Evolutionary conservation across 2,329 filamentous ascomycete species (phyloP).

Genomic region (Pseudogymnoascus sp.): DNA sequence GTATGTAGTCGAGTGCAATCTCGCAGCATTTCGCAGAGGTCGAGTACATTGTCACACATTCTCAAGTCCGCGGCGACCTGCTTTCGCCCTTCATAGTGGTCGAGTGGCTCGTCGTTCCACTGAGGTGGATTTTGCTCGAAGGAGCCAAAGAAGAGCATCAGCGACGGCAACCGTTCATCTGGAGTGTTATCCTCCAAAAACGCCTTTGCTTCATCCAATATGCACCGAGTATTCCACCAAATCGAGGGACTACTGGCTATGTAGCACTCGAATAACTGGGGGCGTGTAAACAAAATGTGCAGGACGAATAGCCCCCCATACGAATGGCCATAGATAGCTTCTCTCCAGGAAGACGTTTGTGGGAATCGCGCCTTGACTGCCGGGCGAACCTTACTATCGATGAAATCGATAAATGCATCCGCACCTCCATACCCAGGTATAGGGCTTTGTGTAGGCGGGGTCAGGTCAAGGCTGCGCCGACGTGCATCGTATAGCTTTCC

Average conservation of each 20-base stretch:
- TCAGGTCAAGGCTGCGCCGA: neutral
- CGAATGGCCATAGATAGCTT: neutral
- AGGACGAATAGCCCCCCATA: neutral
- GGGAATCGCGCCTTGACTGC: neutral
- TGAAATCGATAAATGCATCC: neutral
- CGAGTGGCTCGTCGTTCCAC: neutral
- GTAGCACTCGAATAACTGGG: neutral
- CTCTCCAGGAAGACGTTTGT: neutral
- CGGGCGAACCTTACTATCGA: neutral
- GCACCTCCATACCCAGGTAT: neutral
- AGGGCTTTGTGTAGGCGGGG: neutral
- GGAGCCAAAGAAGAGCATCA: neutral
- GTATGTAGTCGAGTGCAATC: neutral
- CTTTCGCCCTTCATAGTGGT: conserved; percentile 1
- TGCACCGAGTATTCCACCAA: neutral
- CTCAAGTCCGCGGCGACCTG: neutral
- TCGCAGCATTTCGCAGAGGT: neutral
- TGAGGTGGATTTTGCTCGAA: conserved; percentile 1
- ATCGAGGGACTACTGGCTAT: conserved; percentile 1
- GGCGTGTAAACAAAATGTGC: neutral
- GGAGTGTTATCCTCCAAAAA: neutral
- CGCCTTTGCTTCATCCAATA: neutral
- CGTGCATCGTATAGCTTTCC: conserved; percentile 32
- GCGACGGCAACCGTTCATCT: neutral
- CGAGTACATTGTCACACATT: neutral